Percentiles rank a stretch among this genome's conserved stretches.
Evolutionary conservation across 1,284 basidiomycete genomes (phyloP).

Genomic region (Apiotrichum veenhuisii): DNA sequence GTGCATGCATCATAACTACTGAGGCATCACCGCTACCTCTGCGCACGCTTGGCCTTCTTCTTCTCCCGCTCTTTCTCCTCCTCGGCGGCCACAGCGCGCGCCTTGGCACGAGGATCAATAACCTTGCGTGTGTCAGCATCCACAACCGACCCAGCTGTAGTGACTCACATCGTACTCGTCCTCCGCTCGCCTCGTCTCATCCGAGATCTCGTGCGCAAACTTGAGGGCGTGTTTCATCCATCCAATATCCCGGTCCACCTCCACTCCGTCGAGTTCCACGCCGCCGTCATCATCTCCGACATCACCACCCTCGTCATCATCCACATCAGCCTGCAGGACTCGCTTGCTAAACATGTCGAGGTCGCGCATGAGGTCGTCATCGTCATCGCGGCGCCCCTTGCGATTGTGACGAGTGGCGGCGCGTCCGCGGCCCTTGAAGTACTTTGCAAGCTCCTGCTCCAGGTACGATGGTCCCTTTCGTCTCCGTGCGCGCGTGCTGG

Average conservation of each 20-base stretch:
- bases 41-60: neutral
- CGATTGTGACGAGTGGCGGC: slow-evolving; percentile 59
- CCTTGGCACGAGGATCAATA: slow-evolving; percentile 49
- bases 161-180: slow-evolving; percentile 77
- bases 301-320: slow-evolving; percentile 23
- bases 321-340: slow-evolving; percentile 51
- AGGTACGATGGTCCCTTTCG: slow-evolving; percentile 62
- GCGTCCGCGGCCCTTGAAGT: slow-evolving; percentile 62
- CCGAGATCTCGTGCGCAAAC: slow-evolving; percentile 70
- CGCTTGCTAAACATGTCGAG: slow-evolving; percentile 68
- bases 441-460: slow-evolving; percentile 74
- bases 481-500: slow-evolving; percentile 26
- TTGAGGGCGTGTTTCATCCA: slow-evolving; percentile 72
- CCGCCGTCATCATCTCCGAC: slow-evolving; percentile 43
- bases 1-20: neutral
- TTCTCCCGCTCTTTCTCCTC: slow-evolving; percentile 17
- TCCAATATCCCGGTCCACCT: slow-evolving; percentile 74
- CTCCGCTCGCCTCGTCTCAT: slow-evolving; percentile 71
- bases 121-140: slow-evolving; percentile 29
- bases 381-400: slow-evolving; percentile 58
- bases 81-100: slow-evolving; percentile 32
- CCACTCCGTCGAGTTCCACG: slow-evolving; percentile 51
- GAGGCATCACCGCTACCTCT: neutral
- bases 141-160: neutral
- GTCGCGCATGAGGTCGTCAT: slow-evolving; percentile 65